A percentile compares a stretch with the other conserved stretches of the same genome.
Evolutionary conservation across 345 rosid genomes (phyloP).

Genomic region (Citrus maxima): DNA sequence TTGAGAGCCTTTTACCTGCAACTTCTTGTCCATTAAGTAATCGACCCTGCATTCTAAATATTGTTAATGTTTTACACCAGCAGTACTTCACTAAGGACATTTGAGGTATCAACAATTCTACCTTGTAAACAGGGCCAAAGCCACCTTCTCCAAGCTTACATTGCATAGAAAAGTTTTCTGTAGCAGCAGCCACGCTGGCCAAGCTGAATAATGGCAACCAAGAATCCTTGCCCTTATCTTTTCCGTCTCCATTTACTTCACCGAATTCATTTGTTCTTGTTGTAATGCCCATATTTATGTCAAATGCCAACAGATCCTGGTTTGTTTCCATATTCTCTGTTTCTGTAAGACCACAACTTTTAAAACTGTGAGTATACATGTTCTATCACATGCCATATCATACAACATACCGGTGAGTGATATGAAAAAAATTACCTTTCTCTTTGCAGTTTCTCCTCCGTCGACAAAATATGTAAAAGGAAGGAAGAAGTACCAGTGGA

Average conservation of each 20-base stretch:
- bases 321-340: not conserved
- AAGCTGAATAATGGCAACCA: constrained; percentile 26
- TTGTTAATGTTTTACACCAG: too few relatives aligned
- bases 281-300: constrained; percentile 1
- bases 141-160: constrained; percentile 42
- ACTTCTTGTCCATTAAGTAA: constrained; percentile 27
- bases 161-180: constrained; percentile 17
- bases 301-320: constrained; percentile 18
- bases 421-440: not conserved
- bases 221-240: not conserved
- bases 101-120: not conserved
- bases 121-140: constrained; percentile 30
- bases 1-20: constrained; percentile 41
- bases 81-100: not conserved
- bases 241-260: not conserved
- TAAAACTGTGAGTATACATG: not conserved
- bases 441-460: constrained; percentile 6
- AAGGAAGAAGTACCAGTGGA: not conserved
- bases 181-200: constrained; percentile 19
- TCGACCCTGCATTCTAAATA: constrained; percentile 13
- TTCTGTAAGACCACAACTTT: not conserved
- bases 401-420: not conserved
- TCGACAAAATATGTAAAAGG: not conserved
- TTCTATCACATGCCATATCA: not conserved
- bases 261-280: not conserved